phyloP scores from a whole-genome alignment of 768 basidiomycete genomes.

The Tulasnella sp. region DNA sequence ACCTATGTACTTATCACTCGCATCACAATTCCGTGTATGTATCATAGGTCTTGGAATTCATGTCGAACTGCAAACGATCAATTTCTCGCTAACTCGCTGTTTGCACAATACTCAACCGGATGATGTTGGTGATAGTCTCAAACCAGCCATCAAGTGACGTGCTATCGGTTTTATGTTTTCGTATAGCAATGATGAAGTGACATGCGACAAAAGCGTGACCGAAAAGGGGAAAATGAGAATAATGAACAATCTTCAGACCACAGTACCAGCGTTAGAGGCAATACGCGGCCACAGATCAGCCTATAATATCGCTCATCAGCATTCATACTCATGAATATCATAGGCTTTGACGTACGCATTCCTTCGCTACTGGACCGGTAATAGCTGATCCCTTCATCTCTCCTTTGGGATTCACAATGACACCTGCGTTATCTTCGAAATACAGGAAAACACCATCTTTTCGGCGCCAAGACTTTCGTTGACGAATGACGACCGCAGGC shows the following conservation, averaged over 20 bases:
- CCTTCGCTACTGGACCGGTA: slow-evolving; percentile 96
- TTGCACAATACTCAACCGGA: no score
- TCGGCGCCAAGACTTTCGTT: slow-evolving; percentile 97
- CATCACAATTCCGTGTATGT: no score
- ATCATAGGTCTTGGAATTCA: no score
- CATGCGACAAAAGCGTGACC: no score
- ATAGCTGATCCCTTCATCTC: slow-evolving; percentile 99
- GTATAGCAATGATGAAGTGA: no score
- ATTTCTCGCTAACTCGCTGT: no score
- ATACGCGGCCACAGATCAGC: slow-evolving; percentile 99
- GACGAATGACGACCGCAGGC: slow-evolving; percentile 93
- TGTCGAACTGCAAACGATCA: no score
- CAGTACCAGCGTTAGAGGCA: slow-evolving; percentile 95
- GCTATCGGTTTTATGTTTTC: no score
- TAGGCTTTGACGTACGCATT: slow-evolving; percentile 59
- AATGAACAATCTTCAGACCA: slow-evolving; percentile 48
- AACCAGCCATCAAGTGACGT: no score
- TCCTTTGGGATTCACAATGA: slow-evolving; percentile 96
- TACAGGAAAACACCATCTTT: slow-evolving; percentile 98
- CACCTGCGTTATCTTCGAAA: slow-evolving; percentile 96
- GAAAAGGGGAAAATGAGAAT: not conserved
- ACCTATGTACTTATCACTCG: no score
- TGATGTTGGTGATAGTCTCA: no score
- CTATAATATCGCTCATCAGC: slow-evolving; percentile 28
- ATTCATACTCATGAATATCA: not conserved